These are phyloP conservation scores for Epicoccum nigrum DNA, from an alignment of 2,329 filamentous ascomycete species.

Conservation along the genomic window DNA sequence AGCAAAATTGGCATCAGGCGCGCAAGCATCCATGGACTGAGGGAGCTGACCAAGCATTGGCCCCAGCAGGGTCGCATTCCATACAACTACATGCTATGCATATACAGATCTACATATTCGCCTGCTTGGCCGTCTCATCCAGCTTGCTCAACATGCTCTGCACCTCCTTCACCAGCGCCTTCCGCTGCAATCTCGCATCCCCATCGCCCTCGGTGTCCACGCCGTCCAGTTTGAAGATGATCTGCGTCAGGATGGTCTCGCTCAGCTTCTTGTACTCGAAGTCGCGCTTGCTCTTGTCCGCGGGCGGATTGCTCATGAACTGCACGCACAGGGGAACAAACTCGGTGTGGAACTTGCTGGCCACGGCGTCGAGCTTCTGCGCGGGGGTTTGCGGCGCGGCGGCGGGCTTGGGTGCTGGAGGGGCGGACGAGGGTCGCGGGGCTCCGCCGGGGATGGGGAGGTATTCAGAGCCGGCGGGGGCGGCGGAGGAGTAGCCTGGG, in stretches of 20 bases:
- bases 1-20: too few species aligned
- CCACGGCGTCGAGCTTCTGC: constrained; percentile 71
- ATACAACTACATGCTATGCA: neutral
- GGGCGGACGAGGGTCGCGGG: constrained; percentile 42
- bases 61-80: too few species aligned
- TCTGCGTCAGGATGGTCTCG: constrained; percentile 77
- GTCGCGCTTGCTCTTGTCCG: constrained; percentile 64
- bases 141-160: constrained; percentile 70
- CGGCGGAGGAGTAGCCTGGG: constrained; percentile 44
- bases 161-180: constrained; percentile 74
- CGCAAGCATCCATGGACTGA: too few species aligned
- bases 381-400: constrained; percentile 41
- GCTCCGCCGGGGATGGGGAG: constrained; percentile 42
- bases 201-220: constrained; percentile 74
- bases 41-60: too few species aligned
- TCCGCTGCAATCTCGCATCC: constrained; percentile 69
- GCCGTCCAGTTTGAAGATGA: constrained; percentile 76
- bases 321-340: constrained; percentile 69
- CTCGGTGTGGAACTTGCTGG: constrained; percentile 66
- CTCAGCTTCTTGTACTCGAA: constrained; percentile 78
- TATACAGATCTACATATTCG: constrained; percentile 9
- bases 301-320: constrained; percentile 68
- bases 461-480: constrained; percentile 44
- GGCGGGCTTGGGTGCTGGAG: constrained; percentile 46
- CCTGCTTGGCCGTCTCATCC: constrained; percentile 56